phyloP scores from a whole-genome alignment of 352 stramenopile species.

The Thraustochytrium striatum region DNA sequence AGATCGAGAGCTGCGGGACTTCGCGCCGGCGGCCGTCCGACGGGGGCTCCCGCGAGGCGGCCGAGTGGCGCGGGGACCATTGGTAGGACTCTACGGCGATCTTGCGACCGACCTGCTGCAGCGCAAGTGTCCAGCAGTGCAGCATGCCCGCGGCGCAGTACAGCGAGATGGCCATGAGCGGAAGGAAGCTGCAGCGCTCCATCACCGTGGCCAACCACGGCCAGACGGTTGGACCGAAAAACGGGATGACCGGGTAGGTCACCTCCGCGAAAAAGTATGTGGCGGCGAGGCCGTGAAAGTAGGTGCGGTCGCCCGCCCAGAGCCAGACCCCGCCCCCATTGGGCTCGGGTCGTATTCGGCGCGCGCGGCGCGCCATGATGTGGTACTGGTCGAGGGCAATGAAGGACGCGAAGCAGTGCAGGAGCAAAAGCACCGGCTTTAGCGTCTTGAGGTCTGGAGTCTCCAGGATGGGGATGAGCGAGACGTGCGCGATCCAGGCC shows the following conservation, averaged over 20 bases:
- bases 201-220: background rate
- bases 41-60: too few species aligned
- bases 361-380: slow-evolving; percentile 21
- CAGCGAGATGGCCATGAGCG: slow-evolving; percentile 17
- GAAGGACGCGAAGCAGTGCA: slow-evolving; percentile 32
- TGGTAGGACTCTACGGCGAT: slow-evolving; percentile 36
- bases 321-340: slow-evolving; percentile 48
- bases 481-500: slow-evolving; percentile 39
- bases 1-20: too few species aligned
- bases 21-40: too few species aligned
- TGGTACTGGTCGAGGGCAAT: slow-evolving; percentile 44
- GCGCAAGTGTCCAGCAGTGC: slow-evolving; percentile 31
- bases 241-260: background rate
- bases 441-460: slow-evolving; percentile 35
- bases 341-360: slow-evolving; percentile 20
- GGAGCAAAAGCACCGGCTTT: slow-evolving; percentile 31
- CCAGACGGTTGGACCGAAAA: background rate
- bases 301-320: background rate
- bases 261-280: slow-evolving; percentile 30
- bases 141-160: slow-evolving; percentile 39
- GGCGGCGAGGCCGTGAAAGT: slow-evolving; percentile 29
- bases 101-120: slow-evolving; percentile 24
- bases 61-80: background rate
- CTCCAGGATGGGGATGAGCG: slow-evolving; percentile 10
- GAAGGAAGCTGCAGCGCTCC: background rate